Evolutionary conservation across 257 asterid species (phyloP), one percentile per base, ranked within the genome.

Genomic region (Fraxinus anomala): DNA sequence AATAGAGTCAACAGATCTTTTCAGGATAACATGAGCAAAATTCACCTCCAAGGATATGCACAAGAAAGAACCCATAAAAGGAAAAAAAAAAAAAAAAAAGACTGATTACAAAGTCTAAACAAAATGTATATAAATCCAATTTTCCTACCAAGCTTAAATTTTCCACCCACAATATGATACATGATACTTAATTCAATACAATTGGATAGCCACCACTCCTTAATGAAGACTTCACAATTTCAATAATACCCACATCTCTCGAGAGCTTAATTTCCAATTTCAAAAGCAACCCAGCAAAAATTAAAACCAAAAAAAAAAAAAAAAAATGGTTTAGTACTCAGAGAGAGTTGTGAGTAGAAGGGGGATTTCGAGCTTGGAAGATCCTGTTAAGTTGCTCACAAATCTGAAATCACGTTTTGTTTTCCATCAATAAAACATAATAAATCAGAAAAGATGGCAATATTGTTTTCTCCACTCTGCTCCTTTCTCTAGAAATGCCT

Each of bases 111-210:
- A 34, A 76, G 40, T 34, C 51, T 67, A 72, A 72, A 12, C 59
- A 36, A 79, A 10, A 37, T 68, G 68, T 79, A 92, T 96, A 96
- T 49, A 92, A 81, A 88, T 6, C 96, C 94, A 80, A 91, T 92
- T 86, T 89, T 91, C 75, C 93, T 89, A 77, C 91, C 95, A 56
- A 92, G 91, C 89, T 92, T 91, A 59, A 84, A 92, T 81, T 89
- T 92, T 23, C 91, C 96, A 74, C 95, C 95, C 86, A 91, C 94
- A 68, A 89, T 86, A 77, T 86, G 97, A 92, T 92, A 97, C 97
- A 94, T 90, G 82, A 49, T 73, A 83, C 84, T 77, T 80, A 19
- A 28, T 28, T 28, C 28, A 26, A 26, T 26, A 26, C 28, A 26
- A 26, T 26, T 26, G 28, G 28, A 26, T 1, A 26, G 28, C 28